Evolutionary conservation across 2,329 filamentous ascomycete genomes (phyloP), one percentile per base, ranked within the genome.

Genomic region (Calonectria fujianensis): DNA sequence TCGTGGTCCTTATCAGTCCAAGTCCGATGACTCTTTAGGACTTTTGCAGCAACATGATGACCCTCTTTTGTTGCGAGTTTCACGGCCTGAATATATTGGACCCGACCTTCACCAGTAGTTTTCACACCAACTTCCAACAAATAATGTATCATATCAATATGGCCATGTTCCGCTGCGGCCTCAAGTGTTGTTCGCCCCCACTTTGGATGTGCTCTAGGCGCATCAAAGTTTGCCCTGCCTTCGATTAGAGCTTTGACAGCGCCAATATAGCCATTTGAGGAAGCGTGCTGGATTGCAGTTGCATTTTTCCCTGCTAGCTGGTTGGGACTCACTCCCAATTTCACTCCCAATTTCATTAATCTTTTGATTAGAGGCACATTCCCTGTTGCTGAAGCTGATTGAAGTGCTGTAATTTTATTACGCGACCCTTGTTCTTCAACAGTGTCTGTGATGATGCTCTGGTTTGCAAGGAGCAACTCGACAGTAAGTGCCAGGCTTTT

Each of bases 81-180:
- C 16, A 67, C n/a, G 13, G 64, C 64, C 27, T 48, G 31, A 10
- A 67, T 31, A 16, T 67, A 67, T 29, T 67, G 64, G 20, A 18
- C 5, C 18, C 50, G 64, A 27, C 27, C 45, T 20, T 16, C 4
- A 7, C 64, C 48, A 10, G 29, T 39, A 14, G 64, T 57, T 18
- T 57, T n/a, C 2, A 57, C 31, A 35, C 52, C 52, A 6, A 35
- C 18, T n/a, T 5, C 14, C 2, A 57, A 18, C 31, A 57, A 35
- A 35, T 35, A 57, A n/a, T 57, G 52, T 10, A 57, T 57, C 52
- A 35, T 57, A n/a, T 57, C 52, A 13, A 57, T 35, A 35, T 35
- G 20, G 2, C 52, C 52, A 57, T 35, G 52, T 11, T 57, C 52
- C n/a, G 52, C 29, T 57, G 52, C 52, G n/a, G 52, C 31, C 29